Evolutionary conservation across 2,329 filamentous ascomycete genomes (phyloP).

Genomic region (Colletotrichum limetticola): DNA sequence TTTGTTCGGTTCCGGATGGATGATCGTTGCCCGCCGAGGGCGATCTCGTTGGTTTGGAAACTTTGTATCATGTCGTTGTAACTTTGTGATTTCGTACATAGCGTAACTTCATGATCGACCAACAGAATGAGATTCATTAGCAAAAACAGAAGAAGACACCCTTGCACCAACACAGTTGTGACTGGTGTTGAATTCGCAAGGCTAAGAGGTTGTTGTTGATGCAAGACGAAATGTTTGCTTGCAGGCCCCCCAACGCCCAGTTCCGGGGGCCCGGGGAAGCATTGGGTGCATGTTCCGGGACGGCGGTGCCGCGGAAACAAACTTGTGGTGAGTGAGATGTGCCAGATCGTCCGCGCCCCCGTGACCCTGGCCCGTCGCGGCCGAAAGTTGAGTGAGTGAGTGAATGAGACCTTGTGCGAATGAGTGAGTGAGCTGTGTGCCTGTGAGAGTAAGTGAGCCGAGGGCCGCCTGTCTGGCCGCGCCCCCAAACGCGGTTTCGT

Average conservation of each 20-base stretch:
- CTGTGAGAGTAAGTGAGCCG: too few species aligned
- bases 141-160: not conserved
- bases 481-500: too few species aligned
- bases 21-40: too few species aligned
- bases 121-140: not conserved
- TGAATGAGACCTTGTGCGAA: too few species aligned
- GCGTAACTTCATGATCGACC: not conserved
- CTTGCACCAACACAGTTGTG: not conserved
- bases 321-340: not conserved
- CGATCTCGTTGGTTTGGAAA: too few species aligned
- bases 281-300: constrained; percentile 19
- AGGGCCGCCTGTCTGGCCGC: too few species aligned
- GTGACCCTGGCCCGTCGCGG: not conserved
- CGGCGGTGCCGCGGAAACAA: constrained; percentile 23
- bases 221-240: not conserved
- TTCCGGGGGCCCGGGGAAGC: constrained; percentile 21
- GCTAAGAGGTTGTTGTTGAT: not conserved
- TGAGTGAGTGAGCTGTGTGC: too few species aligned
- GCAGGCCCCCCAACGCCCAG: not conserved
- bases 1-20: not conserved
- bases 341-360: constrained; percentile 7
- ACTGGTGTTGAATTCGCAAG: not conserved
- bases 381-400: too few species aligned
- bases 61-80: too few species aligned
- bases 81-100: too few species aligned